These are phyloP conservation scores for Lactifluus subvellereus DNA, from an alignment of 768 basidiomycete genomes.

Conservation along the genomic window DNA sequence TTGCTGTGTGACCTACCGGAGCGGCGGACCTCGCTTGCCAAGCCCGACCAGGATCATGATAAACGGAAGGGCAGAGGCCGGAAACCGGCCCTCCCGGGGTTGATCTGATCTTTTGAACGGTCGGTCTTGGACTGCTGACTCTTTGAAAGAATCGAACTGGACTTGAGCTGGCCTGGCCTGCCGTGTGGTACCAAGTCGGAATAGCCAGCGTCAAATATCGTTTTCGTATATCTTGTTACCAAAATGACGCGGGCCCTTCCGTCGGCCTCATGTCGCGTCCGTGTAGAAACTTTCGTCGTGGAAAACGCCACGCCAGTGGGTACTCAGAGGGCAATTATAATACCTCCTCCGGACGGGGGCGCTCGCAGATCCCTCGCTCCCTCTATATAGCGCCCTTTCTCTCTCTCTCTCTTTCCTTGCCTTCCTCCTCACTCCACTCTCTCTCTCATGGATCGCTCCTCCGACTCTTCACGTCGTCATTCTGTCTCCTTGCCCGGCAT, in stretches of 20 bases:
- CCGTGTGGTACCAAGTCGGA: no score
- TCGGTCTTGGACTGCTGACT: no score
- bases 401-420: slow-evolving; percentile 7
- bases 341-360: slow-evolving; percentile 20
- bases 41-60: no score
- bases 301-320: slow-evolving; percentile 25
- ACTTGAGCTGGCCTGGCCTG: neutral
- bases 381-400: slow-evolving; percentile 23
- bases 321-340: slow-evolving; percentile 17
- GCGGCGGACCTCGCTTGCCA: slow-evolving; percentile 12
- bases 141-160: slow-evolving; percentile 9
- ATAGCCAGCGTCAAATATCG: slow-evolving; percentile 6
- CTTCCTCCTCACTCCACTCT: neutral
- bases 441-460: slow-evolving; percentile 16
- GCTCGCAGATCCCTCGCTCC: slow-evolving; percentile 23
- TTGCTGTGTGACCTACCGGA: neutral
- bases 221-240: slow-evolving; percentile 18
- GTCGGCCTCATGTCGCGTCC: slow-evolving; percentile 21
- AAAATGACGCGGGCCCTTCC: slow-evolving; percentile 20
- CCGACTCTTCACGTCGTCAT: slow-evolving; percentile 12
- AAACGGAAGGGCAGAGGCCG: neutral
- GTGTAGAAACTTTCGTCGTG: slow-evolving; percentile 18
- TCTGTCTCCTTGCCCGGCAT: slow-evolving; percentile 29
- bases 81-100: neutral
- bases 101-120: neutral